A percentile compares a stretch with the other conserved stretches of the same genome.
Conservation (phyloP, 371 early-diverging fungal genomes). For the Blastocladiella emersonii region DNA sequence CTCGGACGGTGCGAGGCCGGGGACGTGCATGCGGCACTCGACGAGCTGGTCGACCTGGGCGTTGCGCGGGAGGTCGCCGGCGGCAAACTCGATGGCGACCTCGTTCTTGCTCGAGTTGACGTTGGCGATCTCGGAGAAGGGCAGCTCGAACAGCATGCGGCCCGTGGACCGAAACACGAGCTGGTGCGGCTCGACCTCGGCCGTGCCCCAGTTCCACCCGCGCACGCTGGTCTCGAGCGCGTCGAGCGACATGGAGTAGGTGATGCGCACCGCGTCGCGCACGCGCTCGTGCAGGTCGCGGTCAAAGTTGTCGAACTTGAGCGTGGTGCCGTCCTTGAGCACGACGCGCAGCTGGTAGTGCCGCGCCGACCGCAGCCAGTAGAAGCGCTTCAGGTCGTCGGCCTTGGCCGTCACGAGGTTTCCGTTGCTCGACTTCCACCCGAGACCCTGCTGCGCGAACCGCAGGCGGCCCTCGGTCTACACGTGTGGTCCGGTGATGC, state of each 20-base stretch:
- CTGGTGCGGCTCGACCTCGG: slow-evolving; percentile 64
- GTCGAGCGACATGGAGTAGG: slow-evolving; percentile 63
- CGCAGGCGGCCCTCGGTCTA: slow-evolving; percentile 38
- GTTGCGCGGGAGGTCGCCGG: slow-evolving; percentile 10
- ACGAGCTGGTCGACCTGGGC: slow-evolving; percentile 59
- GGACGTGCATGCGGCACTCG: slow-evolving; percentile 86
- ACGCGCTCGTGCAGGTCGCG: slow-evolving; percentile 64
- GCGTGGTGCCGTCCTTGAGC: slow-evolving; percentile 48
- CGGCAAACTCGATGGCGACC: slow-evolving; percentile 78
- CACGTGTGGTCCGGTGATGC: too few species aligned
- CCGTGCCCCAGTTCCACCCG: slow-evolving; percentile 95
- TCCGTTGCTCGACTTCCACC: slow-evolving; percentile 54
- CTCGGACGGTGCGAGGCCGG: slow-evolving; percentile 45
- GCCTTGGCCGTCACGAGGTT: slow-evolving; percentile 47
- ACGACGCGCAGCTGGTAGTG: slow-evolving; percentile 67
- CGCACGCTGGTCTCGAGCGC: slow-evolving; percentile 66
- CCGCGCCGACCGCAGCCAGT: slow-evolving; percentile 69
- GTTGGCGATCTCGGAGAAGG: slow-evolving; percentile 74
- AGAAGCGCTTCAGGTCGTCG: slow-evolving; percentile 48
- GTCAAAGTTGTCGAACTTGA: slow-evolving; percentile 81
- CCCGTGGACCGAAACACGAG: slow-evolving; percentile 67
- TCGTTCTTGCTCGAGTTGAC: slow-evolving; percentile 81
- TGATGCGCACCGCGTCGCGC: slow-evolving; percentile 43
- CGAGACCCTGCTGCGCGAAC: slow-evolving; percentile 61
- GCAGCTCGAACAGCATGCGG: slow-evolving; percentile 81